Conservation (phyloP, 768 basidiomycete species). For the Cystobasidium tubakii region DNA sequence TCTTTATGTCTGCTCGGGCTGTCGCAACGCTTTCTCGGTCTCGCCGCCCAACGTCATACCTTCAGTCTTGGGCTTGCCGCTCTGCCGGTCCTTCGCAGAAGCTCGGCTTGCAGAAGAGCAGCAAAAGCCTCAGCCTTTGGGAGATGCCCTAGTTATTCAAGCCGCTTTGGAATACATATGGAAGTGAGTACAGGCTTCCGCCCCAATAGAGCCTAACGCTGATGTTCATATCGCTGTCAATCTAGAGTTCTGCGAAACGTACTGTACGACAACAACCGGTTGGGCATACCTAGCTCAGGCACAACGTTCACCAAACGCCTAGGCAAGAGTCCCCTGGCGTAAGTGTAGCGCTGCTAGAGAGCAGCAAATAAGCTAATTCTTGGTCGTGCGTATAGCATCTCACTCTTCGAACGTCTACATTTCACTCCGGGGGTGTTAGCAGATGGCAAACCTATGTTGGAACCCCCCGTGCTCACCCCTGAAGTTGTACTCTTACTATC, state of each 20-base stretch:
- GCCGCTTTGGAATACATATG: constrained; percentile 26
- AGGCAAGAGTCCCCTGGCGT: not conserved
- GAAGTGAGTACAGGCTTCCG: constrained; percentile 12
- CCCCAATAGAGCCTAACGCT: too few species aligned
- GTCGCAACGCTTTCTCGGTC: constrained; percentile 13
- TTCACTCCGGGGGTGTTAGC: not conserved
- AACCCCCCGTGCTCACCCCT: not conserved
- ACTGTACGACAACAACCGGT: not conserved
- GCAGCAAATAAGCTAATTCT: not conserved
- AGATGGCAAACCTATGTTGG: not conserved
- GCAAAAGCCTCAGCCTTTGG: not conserved
- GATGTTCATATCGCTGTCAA: not conserved
- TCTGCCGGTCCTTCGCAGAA: constrained; percentile 18
- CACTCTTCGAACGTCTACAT: not conserved
- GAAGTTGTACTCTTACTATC: not conserved
- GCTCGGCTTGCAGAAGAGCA: not conserved
- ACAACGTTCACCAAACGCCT: constrained; percentile 19
- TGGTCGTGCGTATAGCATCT: not conserved
- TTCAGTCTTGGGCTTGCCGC: not conserved
- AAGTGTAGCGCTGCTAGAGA: not conserved
- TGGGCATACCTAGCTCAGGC: constrained; percentile 2
- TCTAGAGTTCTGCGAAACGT: constrained; percentile 9
- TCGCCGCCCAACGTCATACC: not conserved
- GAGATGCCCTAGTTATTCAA: not conserved
- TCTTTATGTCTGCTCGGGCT: constrained; percentile 19